phyloP scores from a whole-genome alignment of 2,329 filamentous ascomycete genomes.

The Triangularia setosa region DNA sequence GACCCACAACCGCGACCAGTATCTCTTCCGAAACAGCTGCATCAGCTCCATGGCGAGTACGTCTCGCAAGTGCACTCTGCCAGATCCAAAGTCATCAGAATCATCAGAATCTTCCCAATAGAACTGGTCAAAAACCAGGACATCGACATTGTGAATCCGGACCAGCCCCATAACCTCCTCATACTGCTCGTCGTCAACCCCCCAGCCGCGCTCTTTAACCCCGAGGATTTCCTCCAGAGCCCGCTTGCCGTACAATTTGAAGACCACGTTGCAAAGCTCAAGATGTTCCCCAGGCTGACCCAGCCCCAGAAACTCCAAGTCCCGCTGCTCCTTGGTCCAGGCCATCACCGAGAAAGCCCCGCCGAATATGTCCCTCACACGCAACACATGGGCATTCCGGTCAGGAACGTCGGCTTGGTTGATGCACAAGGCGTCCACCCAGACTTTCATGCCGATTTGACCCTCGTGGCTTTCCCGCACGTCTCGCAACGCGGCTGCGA shows the following conservation, averaged over 20 bases:
- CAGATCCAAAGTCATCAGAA: slow-evolving; percentile 1
- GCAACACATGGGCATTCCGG: slow-evolving; percentile 3
- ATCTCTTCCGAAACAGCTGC: slow-evolving; percentile 4
- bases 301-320: not conserved
- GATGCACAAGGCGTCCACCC: too few species aligned
- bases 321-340: not conserved
- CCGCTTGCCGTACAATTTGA: not conserved
- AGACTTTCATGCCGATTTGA: not conserved
- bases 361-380: slow-evolving; percentile 8
- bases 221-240: slow-evolving; percentile 1
- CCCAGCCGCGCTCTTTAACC: slow-evolving; percentile 4
- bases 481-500: not conserved
- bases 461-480: slow-evolving; percentile 1
- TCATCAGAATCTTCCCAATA: not conserved
- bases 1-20: slow-evolving; percentile 5
- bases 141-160: not conserved
- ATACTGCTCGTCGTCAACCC: not conserved
- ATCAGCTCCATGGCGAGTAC: not conserved
- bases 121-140: slow-evolving; percentile 6
- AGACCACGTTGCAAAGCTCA: not conserved
- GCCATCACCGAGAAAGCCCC: not conserved
- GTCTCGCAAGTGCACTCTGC: slow-evolving; percentile 1
- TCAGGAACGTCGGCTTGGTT: too few species aligned
- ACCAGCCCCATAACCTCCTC: slow-evolving; percentile 2
- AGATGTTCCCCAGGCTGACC: not conserved